Evolutionary conservation across 2,329 filamentous ascomycete genomes (phyloP).

Genomic region (Alternaria infectoria): DNA sequence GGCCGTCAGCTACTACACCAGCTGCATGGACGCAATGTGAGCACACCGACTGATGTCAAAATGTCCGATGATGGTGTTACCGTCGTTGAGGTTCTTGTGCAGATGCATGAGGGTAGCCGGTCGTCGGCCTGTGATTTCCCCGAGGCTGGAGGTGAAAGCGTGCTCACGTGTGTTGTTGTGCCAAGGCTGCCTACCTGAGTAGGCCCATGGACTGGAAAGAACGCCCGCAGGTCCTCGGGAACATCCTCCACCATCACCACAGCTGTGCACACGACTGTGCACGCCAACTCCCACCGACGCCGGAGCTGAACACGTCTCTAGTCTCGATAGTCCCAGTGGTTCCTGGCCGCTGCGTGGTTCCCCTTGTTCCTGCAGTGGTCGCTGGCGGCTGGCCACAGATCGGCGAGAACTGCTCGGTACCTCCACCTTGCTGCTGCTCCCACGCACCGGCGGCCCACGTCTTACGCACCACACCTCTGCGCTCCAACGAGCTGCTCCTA

Average conservation of each 20-base stretch:
- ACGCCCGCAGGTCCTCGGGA: neutral
- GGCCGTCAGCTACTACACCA: neutral
- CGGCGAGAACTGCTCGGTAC: conserved; percentile 18
- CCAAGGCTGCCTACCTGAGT: neutral
- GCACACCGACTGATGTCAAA: conserved; percentile 16
- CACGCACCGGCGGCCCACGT: conserved; percentile 16
- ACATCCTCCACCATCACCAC: neutral
- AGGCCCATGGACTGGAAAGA: neutral
- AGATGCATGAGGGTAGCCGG: neutral
- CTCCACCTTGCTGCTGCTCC: conserved; percentile 16
- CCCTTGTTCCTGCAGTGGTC: conserved; percentile 23
- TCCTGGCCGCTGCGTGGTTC: conserved; percentile 1
- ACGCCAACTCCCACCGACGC: neutral
- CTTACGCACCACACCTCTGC: conserved; percentile 11
- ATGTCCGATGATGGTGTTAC: conserved; percentile 5
- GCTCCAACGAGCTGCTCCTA: neutral
- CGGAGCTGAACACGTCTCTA: neutral
- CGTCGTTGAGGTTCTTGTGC: neutral
- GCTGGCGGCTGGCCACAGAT: conserved; percentile 21
- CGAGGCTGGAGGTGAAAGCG: neutral
- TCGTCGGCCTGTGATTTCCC: neutral
- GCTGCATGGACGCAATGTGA: conserved; percentile 12
- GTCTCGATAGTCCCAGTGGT: neutral
- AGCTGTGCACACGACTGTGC: neutral
- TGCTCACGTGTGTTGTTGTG: neutral